Evolutionary conservation across 2,329 filamentous ascomycete species (phyloP).

Genomic region (Alternaria panax): DNA sequence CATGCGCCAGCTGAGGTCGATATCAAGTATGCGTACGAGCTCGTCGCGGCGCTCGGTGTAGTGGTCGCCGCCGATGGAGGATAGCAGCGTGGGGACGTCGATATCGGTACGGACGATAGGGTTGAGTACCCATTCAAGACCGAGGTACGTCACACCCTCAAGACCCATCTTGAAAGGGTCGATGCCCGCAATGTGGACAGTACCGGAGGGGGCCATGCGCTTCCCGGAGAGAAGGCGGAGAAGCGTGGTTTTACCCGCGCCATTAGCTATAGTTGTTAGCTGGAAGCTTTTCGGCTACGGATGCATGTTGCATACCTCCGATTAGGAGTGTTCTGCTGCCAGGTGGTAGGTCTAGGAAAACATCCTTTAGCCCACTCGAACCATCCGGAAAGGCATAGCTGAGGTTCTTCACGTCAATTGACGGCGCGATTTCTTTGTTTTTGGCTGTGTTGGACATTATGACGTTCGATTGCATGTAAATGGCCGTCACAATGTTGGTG

Average conservation of each 20-base stretch:
- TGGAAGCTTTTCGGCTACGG: neutral
- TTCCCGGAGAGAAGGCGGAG: slow-evolving; percentile 94
- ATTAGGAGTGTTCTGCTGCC: slow-evolving; percentile 89
- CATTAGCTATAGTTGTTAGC: slow-evolving; percentile 70
- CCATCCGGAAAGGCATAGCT: slow-evolving; percentile 91
- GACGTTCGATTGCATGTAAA: neutral
- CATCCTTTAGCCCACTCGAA: slow-evolving; percentile 75
- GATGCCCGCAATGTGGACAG: slow-evolving; percentile 79
- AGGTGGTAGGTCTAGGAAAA: slow-evolving; percentile 78
- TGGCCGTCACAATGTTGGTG: neutral
- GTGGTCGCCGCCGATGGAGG: slow-evolving; percentile 83
- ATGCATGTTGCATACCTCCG: slow-evolving; percentile 65
- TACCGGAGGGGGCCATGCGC: slow-evolving; percentile 79
- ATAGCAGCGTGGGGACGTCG: slow-evolving; percentile 83
- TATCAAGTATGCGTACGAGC: slow-evolving; percentile 85
- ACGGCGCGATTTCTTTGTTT: slow-evolving; percentile 54
- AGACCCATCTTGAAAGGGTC: slow-evolving; percentile 92
- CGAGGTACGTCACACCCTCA: slow-evolving; percentile 95
- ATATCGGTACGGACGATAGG: slow-evolving; percentile 96
- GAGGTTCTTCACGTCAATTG: slow-evolving; percentile 76
- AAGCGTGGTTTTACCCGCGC: slow-evolving; percentile 95
- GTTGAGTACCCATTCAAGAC: slow-evolving; percentile 97
- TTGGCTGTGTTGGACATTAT: slow-evolving; percentile 33
- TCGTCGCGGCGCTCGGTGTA: slow-evolving; percentile 86
- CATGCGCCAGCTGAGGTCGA: slow-evolving; percentile 93